Evolutionary conservation across 2,329 filamentous ascomycete species (phyloP).

Genomic region (Trichoderma brevicompactum): DNA sequence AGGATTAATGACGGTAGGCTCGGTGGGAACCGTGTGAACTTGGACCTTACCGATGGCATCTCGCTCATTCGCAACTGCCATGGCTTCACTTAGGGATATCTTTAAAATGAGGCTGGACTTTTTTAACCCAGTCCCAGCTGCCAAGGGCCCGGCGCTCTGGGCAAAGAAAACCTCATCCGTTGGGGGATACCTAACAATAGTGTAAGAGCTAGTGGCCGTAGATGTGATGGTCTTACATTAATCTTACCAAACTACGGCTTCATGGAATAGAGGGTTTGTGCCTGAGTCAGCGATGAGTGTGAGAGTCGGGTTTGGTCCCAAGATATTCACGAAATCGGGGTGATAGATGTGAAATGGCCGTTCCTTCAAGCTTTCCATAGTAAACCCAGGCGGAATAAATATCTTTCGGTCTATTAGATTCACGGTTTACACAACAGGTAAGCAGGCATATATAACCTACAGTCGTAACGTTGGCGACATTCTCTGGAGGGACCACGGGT

Average conservation of each 20-base stretch:
- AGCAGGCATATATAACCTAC: conserved; percentile 1
- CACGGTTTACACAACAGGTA: background rate
- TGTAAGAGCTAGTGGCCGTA: background rate
- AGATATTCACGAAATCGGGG: conserved; percentile 50
- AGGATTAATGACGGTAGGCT: conserved; percentile 53
- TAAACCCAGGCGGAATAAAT: conserved; percentile 49
- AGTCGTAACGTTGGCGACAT: conserved; percentile 22
- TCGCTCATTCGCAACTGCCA: conserved; percentile 44
- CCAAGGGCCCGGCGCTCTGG: conserved; percentile 51
- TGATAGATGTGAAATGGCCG: conserved; percentile 53
- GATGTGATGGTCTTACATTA: background rate
- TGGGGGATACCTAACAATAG: conserved; percentile 35
- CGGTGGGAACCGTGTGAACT: conserved; percentile 48
- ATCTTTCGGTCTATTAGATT: conserved; percentile 13
- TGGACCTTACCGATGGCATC: conserved; percentile 48
- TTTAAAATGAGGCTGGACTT: conserved; percentile 55
- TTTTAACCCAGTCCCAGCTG: conserved; percentile 52
- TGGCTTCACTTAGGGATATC: conserved; percentile 50
- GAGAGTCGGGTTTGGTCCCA: conserved; percentile 52
- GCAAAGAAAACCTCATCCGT: conserved; percentile 58
- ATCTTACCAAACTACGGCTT: conserved; percentile 55
- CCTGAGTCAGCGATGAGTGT: conserved; percentile 51
- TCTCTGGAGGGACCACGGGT: conserved; percentile 18
- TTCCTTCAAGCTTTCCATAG: conserved; percentile 43
- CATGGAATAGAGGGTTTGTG: conserved; percentile 53